Evolutionary conservation across 192 early-diverging fungal species (phyloP).

Genomic region (Coemansia sp.): DNA sequence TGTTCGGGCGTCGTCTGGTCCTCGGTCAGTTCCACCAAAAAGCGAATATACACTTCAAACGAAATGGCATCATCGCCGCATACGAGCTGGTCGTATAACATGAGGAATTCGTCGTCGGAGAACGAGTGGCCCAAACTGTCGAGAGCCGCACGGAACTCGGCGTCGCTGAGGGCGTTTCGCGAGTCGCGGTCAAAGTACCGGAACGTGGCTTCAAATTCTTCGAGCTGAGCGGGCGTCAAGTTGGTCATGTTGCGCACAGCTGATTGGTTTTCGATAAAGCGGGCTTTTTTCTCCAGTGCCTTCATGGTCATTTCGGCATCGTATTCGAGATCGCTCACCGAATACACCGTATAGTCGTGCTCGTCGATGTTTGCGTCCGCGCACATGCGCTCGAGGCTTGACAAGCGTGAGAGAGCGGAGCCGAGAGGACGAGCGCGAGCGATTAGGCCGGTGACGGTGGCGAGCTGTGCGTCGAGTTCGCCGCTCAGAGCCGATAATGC

Average conservation of each 20-base stretch:
- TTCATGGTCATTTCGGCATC: constrained; percentile 79
- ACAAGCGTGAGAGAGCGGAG: constrained; percentile 57
- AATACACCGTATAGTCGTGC: constrained; percentile 90
- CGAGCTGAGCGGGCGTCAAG: constrained; percentile 87
- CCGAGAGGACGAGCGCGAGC: constrained; percentile 57
- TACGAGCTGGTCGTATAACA: constrained; percentile 64
- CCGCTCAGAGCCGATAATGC: constrained; percentile 71
- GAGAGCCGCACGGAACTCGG: constrained; percentile 86
- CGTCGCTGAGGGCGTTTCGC: constrained; percentile 69
- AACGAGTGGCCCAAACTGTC: constrained; percentile 71
- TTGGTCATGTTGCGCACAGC: constrained; percentile 91
- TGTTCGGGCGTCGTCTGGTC: constrained; percentile 88
- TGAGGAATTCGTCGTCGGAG: constrained; percentile 74
- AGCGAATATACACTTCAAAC: constrained; percentile 89
- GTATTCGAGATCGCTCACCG: constrained; percentile 85
- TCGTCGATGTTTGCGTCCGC: constrained; percentile 86
- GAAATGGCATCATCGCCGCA: constrained; percentile 65
- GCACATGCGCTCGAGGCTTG: constrained; percentile 67
- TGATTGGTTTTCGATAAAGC: constrained; percentile 96
- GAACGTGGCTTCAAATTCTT: constrained; percentile 91
- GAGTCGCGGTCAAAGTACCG: constrained; percentile 88
- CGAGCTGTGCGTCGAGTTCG: constrained; percentile 71
- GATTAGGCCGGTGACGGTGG: constrained; percentile 62
- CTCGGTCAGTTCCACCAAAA: constrained; percentile 82
- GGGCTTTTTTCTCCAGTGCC: constrained; percentile 73